Evolutionary conservation across 208 protist genomes (phyloP).

Genomic region (Trypanosoma congolense): DNA sequence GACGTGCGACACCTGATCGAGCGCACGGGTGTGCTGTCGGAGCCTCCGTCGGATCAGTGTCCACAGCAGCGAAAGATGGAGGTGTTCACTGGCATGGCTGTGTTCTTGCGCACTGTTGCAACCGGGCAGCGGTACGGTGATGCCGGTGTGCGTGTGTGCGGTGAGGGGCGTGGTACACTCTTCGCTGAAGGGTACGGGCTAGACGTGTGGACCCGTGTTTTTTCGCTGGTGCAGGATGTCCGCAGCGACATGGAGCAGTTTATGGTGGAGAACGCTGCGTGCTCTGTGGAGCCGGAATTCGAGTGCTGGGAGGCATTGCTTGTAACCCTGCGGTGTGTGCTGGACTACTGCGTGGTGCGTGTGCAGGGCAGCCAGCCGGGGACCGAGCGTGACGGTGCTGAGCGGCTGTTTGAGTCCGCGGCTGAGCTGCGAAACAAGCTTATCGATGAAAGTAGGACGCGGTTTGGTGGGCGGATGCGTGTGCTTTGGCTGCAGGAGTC

Average conservation of each 20-base stretch:
- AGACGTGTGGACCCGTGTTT: constrained; percentile 49
- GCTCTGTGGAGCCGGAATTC: constrained; percentile 64
- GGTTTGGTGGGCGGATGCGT: constrained; percentile 73
- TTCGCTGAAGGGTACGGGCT: constrained; percentile 39
- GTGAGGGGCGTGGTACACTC: constrained; percentile 7
- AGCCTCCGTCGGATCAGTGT: constrained; percentile 6
- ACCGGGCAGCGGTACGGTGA: constrained; percentile 55
- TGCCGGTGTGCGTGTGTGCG: neutral
- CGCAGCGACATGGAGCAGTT: constrained; percentile 65
- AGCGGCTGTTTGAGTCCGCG: constrained; percentile 50
- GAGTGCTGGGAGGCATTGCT: constrained; percentile 86
- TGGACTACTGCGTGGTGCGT: constrained; percentile 70
- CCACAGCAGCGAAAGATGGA: constrained; percentile 48
- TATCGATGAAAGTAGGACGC: constrained; percentile 68
- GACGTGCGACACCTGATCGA: constrained; percentile 54
- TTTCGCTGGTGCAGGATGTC: constrained; percentile 47
- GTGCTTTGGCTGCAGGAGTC: constrained; percentile 84
- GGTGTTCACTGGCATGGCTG: constrained; percentile 76
- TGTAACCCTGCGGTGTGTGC: constrained; percentile 51
- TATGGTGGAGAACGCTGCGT: constrained; percentile 26
- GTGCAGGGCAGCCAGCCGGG: constrained; percentile 35
- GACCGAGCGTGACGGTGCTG: constrained; percentile 24
- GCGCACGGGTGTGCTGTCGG: constrained; percentile 27
- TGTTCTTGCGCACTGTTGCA: constrained; percentile 61
- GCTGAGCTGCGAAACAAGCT: constrained; percentile 53